Base-by-base conservation (phyloP, 345 rosid genomes). In the Euphorbia lathyris region DNA sequence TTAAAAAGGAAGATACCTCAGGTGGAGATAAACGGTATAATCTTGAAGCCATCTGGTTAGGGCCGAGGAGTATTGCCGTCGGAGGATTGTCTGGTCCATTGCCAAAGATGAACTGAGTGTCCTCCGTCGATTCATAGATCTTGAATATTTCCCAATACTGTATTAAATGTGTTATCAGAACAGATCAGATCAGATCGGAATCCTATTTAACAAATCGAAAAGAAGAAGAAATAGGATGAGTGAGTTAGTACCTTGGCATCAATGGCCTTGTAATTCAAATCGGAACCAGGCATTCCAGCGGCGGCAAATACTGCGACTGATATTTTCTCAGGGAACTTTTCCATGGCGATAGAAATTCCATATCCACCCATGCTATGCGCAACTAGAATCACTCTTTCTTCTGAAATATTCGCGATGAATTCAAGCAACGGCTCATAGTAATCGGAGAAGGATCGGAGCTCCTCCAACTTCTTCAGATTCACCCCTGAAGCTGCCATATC, bases 1-100 rank as follows among this genome's bases (percentile, higher is more conserved):
- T 12, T 45, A 45, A 3, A 2, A 26, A 22, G 17, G 5, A 11
- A 26, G 7, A 6, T 71, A 79, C 86, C 86, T 83, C 84, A 3
- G 77, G 80, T n/a, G 86, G 83, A 27, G 85, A 84, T 13, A 75
- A 69, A 4, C 76, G 78, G 74, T 84, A 82, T 3, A 77, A 4
- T 67, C 74, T 77, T 20, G 82, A 60, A 7, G 77, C 62, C 77
- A 79, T 9, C 47, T 71, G 65, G n/a, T 75, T 56, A 25, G 75
- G 74, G 2, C 87, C 83, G 23, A 73, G 7, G 1, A 69, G 50
- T 0, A 62, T 0, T 6, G 82, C 63, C 4, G 82, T 80, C 11
- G 86, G 81, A 19, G 76, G 80, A 7, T 61, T 36, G 50, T 60
- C 56, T 10, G 25, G 63, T 5, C 87, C 87, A 43, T 80, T 38